phyloP scores from a whole-genome alignment of 106 monocot species.

The Apostasia ramifera region DNA sequence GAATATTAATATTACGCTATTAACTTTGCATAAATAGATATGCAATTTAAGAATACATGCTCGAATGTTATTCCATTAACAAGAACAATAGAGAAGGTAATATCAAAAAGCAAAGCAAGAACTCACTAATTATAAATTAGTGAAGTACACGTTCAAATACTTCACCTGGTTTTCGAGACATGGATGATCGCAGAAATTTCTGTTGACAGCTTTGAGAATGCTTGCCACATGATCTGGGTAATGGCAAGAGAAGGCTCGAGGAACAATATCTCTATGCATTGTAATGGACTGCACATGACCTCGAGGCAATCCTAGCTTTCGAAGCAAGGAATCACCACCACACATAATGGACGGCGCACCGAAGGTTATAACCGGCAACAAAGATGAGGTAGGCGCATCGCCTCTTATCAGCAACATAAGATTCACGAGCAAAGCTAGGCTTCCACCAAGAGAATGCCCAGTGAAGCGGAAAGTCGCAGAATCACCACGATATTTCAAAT shows the following conservation, averaged over 20 bases:
- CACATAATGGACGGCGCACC: conserved; percentile 84
- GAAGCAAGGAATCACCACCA: conserved; percentile 37
- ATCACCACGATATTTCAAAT: conserved; percentile 30
- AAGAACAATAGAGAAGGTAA: too few species aligned
- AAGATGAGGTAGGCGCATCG: conserved; percentile 10
- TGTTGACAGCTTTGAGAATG: conserved; percentile 63
- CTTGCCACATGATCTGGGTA: conserved; percentile 62
- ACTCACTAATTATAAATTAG: too few species aligned
- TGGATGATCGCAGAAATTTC: conserved; percentile 54
- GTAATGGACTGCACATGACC: conserved; percentile 44
- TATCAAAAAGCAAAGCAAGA: too few species aligned
- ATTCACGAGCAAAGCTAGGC: conserved; percentile 65
- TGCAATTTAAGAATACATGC: too few species aligned
- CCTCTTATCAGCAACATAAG: conserved; percentile 61
- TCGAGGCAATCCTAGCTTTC: conserved; percentile 46
- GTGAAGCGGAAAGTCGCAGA: conserved; percentile 59
- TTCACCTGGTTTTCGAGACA: conserved; percentile 44
- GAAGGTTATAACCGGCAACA: conserved; percentile 80
- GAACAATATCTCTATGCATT: conserved; percentile 94
- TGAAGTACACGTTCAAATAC: neutral
- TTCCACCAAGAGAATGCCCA: conserved; percentile 89
- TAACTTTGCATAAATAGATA: too few species aligned
- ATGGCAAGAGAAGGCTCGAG: conserved; percentile 82
- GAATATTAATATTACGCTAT: too few species aligned
- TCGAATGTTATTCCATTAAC: too few species aligned